Evolutionary conservation across 345 rosid species (phyloP).

Genomic region (Salix arbutifolia): DNA sequence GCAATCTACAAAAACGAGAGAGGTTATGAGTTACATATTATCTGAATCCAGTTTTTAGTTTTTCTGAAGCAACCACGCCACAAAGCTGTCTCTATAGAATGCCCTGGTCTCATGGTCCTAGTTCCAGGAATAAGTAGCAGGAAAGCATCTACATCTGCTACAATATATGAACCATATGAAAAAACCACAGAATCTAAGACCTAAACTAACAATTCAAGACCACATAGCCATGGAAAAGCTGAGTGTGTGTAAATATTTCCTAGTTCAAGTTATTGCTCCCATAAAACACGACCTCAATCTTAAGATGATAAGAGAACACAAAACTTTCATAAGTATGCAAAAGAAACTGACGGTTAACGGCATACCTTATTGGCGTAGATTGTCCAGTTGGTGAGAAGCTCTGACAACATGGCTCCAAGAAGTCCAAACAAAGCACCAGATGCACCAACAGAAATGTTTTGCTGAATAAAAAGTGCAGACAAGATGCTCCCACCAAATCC

Average conservation of each 20-base stretch:
- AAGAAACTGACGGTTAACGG: not conserved
- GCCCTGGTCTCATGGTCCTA: not conserved
- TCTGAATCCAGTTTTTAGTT: not conserved
- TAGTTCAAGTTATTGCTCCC: not conserved
- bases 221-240: not conserved
- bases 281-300: not conserved
- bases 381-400: constrained; percentile 84
- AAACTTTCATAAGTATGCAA: not conserved
- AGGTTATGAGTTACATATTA: not conserved
- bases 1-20: constrained; percentile 54
- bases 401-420: constrained; percentile 93
- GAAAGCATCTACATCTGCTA: not conserved
- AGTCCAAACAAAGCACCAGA: constrained; percentile 99
- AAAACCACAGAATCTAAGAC: not conserved
- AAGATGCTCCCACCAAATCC: constrained; percentile 86
- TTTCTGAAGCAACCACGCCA: not conserved
- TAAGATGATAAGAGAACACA: not conserved
- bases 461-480: constrained; percentile 61
- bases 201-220: not conserved
- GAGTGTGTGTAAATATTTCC: not conserved
- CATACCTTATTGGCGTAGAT: constrained; percentile 75
- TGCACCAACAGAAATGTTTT: constrained; percentile 91
- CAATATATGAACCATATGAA: not conserved
- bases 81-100: not conserved
- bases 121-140: not conserved